Conservation (phyloP, 2,329 filamentous ascomycete genomes). For the Alternaria arborescens region DNA sequence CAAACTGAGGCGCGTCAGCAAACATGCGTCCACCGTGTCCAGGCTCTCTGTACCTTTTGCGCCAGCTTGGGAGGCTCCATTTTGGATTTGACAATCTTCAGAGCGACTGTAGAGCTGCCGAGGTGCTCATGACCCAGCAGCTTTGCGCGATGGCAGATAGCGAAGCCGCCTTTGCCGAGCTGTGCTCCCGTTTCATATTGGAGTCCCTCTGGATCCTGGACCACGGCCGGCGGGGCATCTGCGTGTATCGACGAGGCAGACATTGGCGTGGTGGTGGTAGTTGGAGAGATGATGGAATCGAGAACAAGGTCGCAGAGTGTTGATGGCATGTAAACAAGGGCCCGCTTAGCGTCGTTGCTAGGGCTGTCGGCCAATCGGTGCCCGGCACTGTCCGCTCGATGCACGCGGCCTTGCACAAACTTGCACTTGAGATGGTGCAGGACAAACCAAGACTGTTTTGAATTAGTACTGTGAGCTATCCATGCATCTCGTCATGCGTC, state of each 20-base stretch:
- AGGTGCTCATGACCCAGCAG: slow-evolving; percentile 63
- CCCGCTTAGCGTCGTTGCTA: slow-evolving; percentile 21
- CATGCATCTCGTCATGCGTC: slow-evolving; percentile 8
- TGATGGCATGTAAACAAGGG: slow-evolving; percentile 25
- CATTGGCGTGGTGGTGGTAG: slow-evolving; percentile 43
- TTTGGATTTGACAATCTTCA: slow-evolving; percentile 84
- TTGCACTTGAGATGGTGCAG: neutral
- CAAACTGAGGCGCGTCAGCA: slow-evolving; percentile 62
- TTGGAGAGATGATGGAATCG: slow-evolving; percentile 34
- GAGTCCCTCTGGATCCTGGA: slow-evolving; percentile 73
- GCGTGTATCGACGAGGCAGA: slow-evolving; percentile 59
- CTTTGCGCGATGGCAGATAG: slow-evolving; percentile 79
- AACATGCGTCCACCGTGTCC: neutral
- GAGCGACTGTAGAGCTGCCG: slow-evolving; percentile 72
- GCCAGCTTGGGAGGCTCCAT: slow-evolving; percentile 83
- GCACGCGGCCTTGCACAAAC: slow-evolving; percentile 16
- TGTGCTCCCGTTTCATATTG: slow-evolving; percentile 77
- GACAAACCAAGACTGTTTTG: neutral
- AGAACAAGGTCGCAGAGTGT: slow-evolving; percentile 37
- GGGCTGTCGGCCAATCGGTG: slow-evolving; percentile 17
- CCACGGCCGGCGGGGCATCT: slow-evolving; percentile 63
- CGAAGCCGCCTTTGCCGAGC: slow-evolving; percentile 83
- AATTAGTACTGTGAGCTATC: slow-evolving; percentile 4
- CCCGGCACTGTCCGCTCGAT: slow-evolving; percentile 8
- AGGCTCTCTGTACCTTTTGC: slow-evolving; percentile 71